Base-by-base conservation (phyloP, 352 stramenopile species). In the Globisporangium ultimum region DNA sequence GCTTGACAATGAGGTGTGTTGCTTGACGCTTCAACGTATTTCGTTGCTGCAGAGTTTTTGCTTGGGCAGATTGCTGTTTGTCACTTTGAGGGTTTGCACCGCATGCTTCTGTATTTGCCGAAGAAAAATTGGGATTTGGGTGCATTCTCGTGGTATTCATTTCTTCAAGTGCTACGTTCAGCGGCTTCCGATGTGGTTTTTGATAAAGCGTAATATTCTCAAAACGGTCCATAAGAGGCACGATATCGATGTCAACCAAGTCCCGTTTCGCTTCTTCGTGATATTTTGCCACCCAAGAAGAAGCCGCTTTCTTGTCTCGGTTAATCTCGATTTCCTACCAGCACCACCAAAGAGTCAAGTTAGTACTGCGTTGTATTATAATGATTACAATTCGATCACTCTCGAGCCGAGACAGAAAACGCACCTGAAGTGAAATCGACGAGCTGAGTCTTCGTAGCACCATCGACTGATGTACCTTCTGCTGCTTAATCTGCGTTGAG, bases 141-240 rank as follows among this genome's bases (percentile, higher is more conserved):
- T 5, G 24, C 24, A 28, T 28, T 28, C 45, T 34, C 11, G 24
- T 13, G 24, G 49, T 51, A 24, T 49, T 17, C 46, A 76, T 71
- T 28, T 79, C 71, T 18, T 74, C 59, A 9, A 80, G 54, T 12
- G 68, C 60, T 4, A 60, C 60, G 28, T 66, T 52, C 17, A 80
- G 28, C 4, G 71, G 55, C 45, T 77, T 72, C 3, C 71, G 68
- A 4, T 75, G 69, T 3, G 71, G 63, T 17, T 73, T 58, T 36
- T 68, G 63, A 40, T 75, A 80, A 11, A 77, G 43, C 17, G 56
- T 48, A 3, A 61, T 64, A 54, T 68, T 61, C 42, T 75, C 71
- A 48, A 80, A 80, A 20, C 71, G 62, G 28, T 65, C 58, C 22
- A 80, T 60, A 5, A 80, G 52, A 5, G 65, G 68, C 4, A 53